These are phyloP conservation scores for Rhodocollybia butyracea DNA, from an alignment of 768 basidiomycete genomes.

Conservation along the genomic window DNA sequence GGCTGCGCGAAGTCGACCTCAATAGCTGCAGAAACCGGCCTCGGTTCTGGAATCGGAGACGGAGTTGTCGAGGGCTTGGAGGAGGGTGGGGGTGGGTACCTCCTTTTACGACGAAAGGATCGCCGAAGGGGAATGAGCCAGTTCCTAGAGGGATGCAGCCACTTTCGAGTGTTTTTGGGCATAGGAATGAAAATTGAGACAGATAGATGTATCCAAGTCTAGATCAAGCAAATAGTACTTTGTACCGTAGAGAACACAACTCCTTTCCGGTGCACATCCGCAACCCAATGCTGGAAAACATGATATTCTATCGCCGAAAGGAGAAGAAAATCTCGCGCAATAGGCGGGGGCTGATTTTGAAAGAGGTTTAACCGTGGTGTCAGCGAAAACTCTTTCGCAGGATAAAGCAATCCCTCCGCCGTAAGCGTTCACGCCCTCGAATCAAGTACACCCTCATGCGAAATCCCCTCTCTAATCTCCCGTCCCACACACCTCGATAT, in stretches of 20 bases:
- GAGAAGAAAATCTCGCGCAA: constrained; percentile 20
- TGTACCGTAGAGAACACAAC: constrained; percentile 9
- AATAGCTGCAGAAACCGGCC: not conserved
- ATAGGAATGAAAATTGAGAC: constrained; percentile 26
- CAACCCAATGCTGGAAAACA: constrained; percentile 19
- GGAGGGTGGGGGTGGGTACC: not conserved
- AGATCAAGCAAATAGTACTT: constrained; percentile 17
- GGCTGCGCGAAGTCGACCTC: not conserved
- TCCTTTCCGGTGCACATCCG: constrained; percentile 12
- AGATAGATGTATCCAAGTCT: constrained; percentile 15
- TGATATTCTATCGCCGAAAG: constrained; percentile 23
- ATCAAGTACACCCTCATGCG: constrained; percentile 5
- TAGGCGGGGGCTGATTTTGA: constrained; percentile 7
- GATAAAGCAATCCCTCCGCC: constrained; percentile 11
- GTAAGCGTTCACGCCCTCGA: constrained; percentile 9
- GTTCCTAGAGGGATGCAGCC: constrained; percentile 19
- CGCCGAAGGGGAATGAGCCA: constrained; percentile 12
- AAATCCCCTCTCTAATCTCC: not conserved
- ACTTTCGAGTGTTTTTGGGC: constrained; percentile 18
- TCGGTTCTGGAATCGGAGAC: not conserved
- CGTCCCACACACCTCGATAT: not conserved
- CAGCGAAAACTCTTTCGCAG: not conserved
- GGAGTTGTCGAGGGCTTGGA: not conserved
- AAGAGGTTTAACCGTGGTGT: not conserved
- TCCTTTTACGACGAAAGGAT: not conserved